These are phyloP conservation scores for Stachybotrys chlorohalonatus DNA, from an alignment of 2,329 filamentous ascomycete species.

Conservation along the genomic window DNA sequence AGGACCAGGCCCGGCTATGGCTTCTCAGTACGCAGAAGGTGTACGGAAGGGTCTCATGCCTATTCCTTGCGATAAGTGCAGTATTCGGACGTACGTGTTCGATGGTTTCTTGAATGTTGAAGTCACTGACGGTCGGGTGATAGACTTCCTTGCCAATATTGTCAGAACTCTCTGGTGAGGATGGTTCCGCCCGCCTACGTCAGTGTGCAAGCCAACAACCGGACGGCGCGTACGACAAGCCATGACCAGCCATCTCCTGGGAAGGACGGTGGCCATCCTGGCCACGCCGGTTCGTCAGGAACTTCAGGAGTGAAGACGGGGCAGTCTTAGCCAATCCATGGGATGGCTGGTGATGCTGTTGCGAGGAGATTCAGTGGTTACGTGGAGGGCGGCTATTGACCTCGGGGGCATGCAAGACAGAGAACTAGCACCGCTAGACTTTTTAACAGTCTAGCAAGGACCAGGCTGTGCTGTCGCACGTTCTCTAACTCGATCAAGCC, in stretches of 20 bases:
- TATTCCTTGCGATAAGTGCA: slow-evolving; percentile 9
- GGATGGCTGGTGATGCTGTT: too few relatives aligned
- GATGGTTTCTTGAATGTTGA: too few relatives aligned
- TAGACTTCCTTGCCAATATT: slow-evolving; percentile 6
- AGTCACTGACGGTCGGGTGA: neutral
- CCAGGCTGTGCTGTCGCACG: too few relatives aligned
- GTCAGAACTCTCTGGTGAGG: slow-evolving; percentile 6
- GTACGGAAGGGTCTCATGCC: slow-evolving; percentile 6
- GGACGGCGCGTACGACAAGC: neutral
- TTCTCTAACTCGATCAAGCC: too few relatives aligned
- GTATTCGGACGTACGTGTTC: slow-evolving; percentile 5
- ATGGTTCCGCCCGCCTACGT: slow-evolving; percentile 6
- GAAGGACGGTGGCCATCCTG: neutral
- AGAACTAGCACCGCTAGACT: too few relatives aligned
- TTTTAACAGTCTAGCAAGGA: too few relatives aligned
- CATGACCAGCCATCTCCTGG: neutral
- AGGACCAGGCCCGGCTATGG: neutral
- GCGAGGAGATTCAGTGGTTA: too few relatives aligned
- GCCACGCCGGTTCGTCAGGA: neutral
- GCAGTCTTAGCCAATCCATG: neutral
- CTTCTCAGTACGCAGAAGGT: neutral
- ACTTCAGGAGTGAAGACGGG: neutral
- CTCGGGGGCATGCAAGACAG: too few relatives aligned
- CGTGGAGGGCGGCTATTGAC: too few relatives aligned
- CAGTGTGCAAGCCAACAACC: neutral